A percentile compares a stretch with the other conserved stretches of the same genome.
Conservation (phyloP, 1,284 basidiomycete species). For the Hemileia vastatrix region DNA sequence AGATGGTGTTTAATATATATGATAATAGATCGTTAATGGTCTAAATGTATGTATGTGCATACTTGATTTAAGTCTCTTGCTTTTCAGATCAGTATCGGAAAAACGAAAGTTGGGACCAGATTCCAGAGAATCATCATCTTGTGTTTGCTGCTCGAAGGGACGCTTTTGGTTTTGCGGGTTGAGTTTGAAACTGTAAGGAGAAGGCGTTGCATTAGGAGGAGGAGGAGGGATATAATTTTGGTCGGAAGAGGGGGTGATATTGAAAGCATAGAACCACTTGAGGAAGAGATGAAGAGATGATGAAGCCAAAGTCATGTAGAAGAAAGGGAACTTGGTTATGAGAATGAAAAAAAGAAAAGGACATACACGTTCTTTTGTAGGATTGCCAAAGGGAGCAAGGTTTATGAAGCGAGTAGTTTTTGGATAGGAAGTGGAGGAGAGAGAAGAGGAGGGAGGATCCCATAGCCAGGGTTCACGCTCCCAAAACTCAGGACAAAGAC, state of each 20-base stretch:
- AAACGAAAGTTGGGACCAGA: constrained; percentile 19
- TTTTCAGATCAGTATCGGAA: constrained; percentile 10
- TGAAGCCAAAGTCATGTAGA: constrained; percentile 8
- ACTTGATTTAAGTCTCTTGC: constrained; percentile 16
- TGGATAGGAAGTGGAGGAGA: not conserved
- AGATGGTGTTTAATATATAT: not conserved
- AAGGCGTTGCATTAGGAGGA: constrained; percentile 61
- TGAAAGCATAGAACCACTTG: constrained; percentile 70
- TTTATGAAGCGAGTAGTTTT: constrained; percentile 15
- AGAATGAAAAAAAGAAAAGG: constrained; percentile 15
- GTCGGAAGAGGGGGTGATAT: constrained; percentile 50
- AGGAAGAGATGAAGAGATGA: not conserved
- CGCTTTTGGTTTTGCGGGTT: constrained; percentile 5
- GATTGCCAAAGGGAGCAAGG: constrained; percentile 15
- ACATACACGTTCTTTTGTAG: constrained; percentile 72
- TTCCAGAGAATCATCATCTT: constrained; percentile 4
- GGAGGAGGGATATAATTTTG: constrained; percentile 47
- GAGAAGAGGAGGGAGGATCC: too few species aligned
- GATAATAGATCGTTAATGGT: not conserved
- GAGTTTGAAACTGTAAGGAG: constrained; percentile 50
- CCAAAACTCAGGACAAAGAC: constrained; percentile 15
- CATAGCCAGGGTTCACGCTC: constrained; percentile 24
- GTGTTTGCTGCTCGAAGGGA: not conserved
- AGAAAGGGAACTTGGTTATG: not conserved
- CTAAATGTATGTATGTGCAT: not conserved